Percentiles rank a stretch among this genome's conserved stretches.
These are phyloP conservation scores for Salix brachista DNA, from an alignment of 345 rosid genomes.

Conservation along the genomic window DNA sequence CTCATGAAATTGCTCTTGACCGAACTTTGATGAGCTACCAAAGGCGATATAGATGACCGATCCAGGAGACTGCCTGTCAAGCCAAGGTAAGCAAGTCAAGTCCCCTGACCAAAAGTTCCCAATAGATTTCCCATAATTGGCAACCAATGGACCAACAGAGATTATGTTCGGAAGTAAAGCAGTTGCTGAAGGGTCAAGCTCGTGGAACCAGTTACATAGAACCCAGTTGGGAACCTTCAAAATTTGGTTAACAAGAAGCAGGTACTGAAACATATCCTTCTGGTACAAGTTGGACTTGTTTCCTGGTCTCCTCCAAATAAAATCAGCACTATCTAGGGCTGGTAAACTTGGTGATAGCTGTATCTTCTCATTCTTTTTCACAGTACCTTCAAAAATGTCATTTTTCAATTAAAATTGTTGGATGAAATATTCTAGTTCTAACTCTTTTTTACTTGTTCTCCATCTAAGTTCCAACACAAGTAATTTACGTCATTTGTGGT, in stretches of 20 bases:
- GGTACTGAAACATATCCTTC: not conserved
- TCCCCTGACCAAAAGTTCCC: conserved; percentile 8
- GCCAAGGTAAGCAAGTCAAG: conserved; percentile 8
- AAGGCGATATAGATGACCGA: conserved; percentile 15
- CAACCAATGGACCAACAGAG: not conserved
- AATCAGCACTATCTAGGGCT: not conserved
- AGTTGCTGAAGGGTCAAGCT: conserved; percentile 3
- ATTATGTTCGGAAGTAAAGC: not conserved
- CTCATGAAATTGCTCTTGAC: conserved; percentile 1
- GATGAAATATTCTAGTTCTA: too few species aligned
- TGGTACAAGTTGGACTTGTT: not conserved
- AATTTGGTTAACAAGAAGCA: not conserved
- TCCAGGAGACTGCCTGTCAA: not conserved
- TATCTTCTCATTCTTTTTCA: not conserved
- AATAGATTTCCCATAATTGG: not conserved
- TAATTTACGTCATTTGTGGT: not conserved
- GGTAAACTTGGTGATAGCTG: not conserved
- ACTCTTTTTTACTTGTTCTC: too few species aligned
- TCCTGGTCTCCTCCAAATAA: not conserved
- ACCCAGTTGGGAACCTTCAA: not conserved
- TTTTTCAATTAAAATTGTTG: not conserved
- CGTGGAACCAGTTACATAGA: conserved; percentile 10
- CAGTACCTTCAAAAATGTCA: not conserved
- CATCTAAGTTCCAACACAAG: too few species aligned
- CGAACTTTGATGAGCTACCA: not conserved